Evolutionary conservation across 768 basidiomycete genomes (phyloP), one percentile per base, ranked within the genome.

Genomic region (Boletus pseudopeckii): DNA sequence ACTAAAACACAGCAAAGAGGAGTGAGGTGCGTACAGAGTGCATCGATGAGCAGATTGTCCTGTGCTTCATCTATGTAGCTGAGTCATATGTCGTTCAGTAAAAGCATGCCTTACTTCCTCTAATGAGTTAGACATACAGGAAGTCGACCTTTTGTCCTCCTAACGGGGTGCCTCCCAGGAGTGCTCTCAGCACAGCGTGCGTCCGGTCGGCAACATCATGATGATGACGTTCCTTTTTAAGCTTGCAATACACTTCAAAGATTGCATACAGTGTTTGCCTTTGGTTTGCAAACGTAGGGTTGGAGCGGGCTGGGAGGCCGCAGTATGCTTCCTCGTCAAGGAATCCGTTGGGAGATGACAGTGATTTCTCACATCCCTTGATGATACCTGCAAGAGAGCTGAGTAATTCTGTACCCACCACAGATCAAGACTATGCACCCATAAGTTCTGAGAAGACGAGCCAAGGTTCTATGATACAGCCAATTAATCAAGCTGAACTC

Each of bases 41-140:
- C 74, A 62, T 89, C 86, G 9, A 88, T 79, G 7, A 89, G 72
- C 0, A 88, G 72, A 60, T 85, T 81, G 57, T 90, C 88, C 62
- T 90, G 88, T 0, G 80, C 82, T 67, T 90, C 88, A 43, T 90
- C 88, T 2, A 90, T 76, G 60, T 88, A 89, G 13, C 86, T 66
- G 8, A 10, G 43, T 32, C 40, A 41, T 32, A 18, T 14, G n/a
- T 6, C 1, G 13, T 18, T 56, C 18, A 60, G 54, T 0, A 20
- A 49, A 20, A 8, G 14, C 7, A 0, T 22, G 33, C 1, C 6
- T 42, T 15, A 7, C 24, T 7, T n/a, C 32, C 13, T 36, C 14
- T 14, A 33, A 28, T 4, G 24, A 17, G 36, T 13, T 24, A 20
- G 46, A 66, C 78, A 33, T 54, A 88, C 83, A 88, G 54, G 53